Evolutionary conservation across 257 asterid species (phyloP).

Genomic region (Phtheirospermum japonicum): DNA sequence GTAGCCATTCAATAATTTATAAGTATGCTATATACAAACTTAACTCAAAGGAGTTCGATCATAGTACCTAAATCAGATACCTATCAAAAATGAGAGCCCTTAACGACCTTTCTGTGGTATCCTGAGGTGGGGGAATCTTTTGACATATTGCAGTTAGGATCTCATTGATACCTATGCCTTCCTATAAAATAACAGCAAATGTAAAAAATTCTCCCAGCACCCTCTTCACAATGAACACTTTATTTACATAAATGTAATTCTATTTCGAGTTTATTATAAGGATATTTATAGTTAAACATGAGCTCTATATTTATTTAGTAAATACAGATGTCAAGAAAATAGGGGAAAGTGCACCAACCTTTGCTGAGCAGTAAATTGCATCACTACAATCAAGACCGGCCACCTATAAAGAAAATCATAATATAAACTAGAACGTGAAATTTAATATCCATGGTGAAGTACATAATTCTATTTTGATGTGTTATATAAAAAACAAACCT

Average conservation of each 20-base stretch:
- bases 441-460: too few species aligned
- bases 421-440: constrained; percentile 13
- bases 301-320: background rate
- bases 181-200: constrained; percentile 51
- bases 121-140: constrained; percentile 83
- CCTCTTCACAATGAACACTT: constrained; percentile 1
- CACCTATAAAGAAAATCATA: background rate
- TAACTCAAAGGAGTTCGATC: constrained; percentile 36
- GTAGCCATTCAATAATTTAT: background rate
- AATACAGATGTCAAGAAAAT: background rate
- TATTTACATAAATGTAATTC: background rate
- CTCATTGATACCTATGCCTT: constrained; percentile 83
- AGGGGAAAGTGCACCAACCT: constrained; percentile 49
- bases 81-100: constrained; percentile 99
- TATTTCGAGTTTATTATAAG: background rate
- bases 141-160: constrained; percentile 78
- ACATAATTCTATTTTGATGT: constrained; percentile 8
- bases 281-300: constrained; percentile 1
- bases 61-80: constrained; percentile 65
- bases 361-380: constrained; percentile 92
- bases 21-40: background rate
- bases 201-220: constrained; percentile 1
- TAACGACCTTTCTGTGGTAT: constrained; percentile 71
- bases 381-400: constrained; percentile 7
- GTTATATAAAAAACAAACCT: constrained; percentile 58